Evolutionary conservation across 331 rosid species (phyloP), one percentile per base, ranked within the genome.

Genomic region (Stylosanthes scabra): DNA sequence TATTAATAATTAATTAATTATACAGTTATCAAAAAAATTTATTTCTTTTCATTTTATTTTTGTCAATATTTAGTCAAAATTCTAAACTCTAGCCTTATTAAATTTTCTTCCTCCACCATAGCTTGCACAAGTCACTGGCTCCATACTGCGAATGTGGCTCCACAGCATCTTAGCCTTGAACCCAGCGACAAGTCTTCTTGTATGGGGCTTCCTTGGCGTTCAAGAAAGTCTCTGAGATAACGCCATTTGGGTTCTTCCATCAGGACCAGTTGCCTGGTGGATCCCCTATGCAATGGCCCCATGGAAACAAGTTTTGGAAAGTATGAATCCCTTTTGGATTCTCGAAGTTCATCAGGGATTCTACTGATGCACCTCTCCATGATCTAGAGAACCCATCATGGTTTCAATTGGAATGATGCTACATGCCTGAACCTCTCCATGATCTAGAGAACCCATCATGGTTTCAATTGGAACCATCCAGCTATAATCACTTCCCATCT

Each of bases 231-330:
- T 0, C 3, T 20, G 74, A 61, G 61, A 77, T 66, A 81, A 6
- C 50, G 57, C 84, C 75, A 75, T 76, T 85, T 85, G 5, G 61
- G 65, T 20, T 62, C 78, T 63, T 73, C 81, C 83, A 78, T 75
- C 7, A 62, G 0, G n/a, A 51, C 79, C 3, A 66, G 45, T 3
- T 66, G 68, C 16, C 62, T 51, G 2, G 67, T 76, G 42, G 64
- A 11, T 52, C 54, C 68, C 11, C 79, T 54, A 47, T 76, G 85
- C 15, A 72, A 13, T 12, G 82, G 79, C 61, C 85, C 79, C 0
- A 81, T 27, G 11, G 82, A 61, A 51, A 75, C 63, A 0, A 37
- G 3, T 2, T 66, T 54, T 14, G 85, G 85, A 16, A 10, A 14
- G 72, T 71, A 77, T 11, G 76, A 50, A 1, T 14, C 71, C 3